These are phyloP conservation scores for Meira nashicola DNA, from an alignment of 1,284 basidiomycete species.

Conservation along the genomic window DNA sequence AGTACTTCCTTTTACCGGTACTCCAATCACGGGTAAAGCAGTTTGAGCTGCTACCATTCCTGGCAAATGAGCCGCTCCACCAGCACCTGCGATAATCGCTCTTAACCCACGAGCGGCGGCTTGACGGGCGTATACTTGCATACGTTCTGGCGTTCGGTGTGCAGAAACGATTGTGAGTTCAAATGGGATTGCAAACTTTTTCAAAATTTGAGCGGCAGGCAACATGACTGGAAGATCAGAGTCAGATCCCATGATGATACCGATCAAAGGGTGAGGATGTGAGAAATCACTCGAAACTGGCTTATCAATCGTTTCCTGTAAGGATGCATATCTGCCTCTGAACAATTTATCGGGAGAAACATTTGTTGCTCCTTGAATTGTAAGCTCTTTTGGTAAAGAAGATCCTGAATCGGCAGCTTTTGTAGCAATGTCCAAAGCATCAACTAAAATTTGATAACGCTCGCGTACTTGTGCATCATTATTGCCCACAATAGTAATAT, in stretches of 20 bases:
- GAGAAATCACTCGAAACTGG: conserved; percentile 47
- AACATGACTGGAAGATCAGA: conserved; percentile 94
- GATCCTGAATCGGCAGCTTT: conserved; percentile 24
- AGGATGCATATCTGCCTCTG: not conserved
- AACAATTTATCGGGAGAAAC: conserved; percentile 11
- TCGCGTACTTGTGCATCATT: conserved; percentile 71
- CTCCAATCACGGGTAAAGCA: conserved; percentile 85
- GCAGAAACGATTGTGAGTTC: conserved; percentile 95
- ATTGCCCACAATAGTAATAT: conserved; percentile 82
- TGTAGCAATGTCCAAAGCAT: conserved; percentile 43
- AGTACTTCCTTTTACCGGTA: conserved; percentile 90
- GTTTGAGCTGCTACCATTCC: conserved; percentile 98
- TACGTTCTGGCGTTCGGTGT: conserved; percentile 84
- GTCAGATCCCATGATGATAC: conserved; percentile 97
- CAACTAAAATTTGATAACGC: conserved; percentile 52
- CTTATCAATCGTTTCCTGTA: conserved; percentile 2
- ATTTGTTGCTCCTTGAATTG: conserved; percentile 26
- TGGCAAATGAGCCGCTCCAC: conserved; percentile 92
- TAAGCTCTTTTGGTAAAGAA: conserved; percentile 25
- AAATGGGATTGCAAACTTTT: conserved; percentile 76
- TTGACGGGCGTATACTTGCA: conserved; percentile 75
- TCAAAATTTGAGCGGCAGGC: conserved; percentile 77
- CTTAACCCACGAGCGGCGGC: conserved; percentile 71
- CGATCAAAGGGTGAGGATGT: conserved; percentile 73
- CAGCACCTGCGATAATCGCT: conserved; percentile 87